phyloP scores from a whole-genome alignment of 2,329 filamentous ascomycete species.

The Lecanosticta acicola region DNA sequence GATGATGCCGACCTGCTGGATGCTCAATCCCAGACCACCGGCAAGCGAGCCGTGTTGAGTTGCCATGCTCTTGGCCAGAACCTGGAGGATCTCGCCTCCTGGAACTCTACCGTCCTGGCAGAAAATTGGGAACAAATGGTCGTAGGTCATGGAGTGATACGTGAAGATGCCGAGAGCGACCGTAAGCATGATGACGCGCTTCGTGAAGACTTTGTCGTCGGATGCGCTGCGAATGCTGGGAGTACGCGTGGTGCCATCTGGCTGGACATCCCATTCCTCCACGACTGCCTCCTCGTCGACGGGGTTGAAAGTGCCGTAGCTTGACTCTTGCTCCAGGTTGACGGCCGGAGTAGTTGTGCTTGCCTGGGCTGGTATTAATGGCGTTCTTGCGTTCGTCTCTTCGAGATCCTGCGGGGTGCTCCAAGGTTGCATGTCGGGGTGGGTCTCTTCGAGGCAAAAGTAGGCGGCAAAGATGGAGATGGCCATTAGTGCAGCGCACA shows the following conservation, averaged over 20 bases:
- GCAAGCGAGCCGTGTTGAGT: constrained; percentile 34
- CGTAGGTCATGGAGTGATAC: constrained; percentile 92
- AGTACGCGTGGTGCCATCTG: constrained; percentile 40
- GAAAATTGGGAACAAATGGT: constrained; percentile 87
- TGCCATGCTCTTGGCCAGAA: constrained; percentile 20
- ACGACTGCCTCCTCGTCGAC: constrained; percentile 51
- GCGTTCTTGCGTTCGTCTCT: constrained; percentile 56
- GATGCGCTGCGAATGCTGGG: constrained; percentile 29
- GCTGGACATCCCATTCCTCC: constrained; percentile 46
- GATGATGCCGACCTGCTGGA: constrained; percentile 62
- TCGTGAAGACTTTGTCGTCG: constrained; percentile 50
- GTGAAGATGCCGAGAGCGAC: constrained; percentile 84
- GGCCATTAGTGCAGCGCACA: constrained; percentile 71
- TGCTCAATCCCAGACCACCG: constrained; percentile 61
- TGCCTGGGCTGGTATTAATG: constrained; percentile 59
- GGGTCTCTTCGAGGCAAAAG: constrained; percentile 78
- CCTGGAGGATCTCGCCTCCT: constrained; percentile 31
- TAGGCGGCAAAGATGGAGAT: constrained; percentile 76
- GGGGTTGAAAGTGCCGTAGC: constrained; percentile 35
- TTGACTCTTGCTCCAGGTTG: constrained; percentile 65
- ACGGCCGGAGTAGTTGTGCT: constrained; percentile 67
- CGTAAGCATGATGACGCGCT: constrained; percentile 67
- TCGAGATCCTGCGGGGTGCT: constrained; percentile 36
- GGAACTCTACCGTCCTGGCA: constrained; percentile 66
- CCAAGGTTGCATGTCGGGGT: constrained; percentile 69